phyloP scores from a whole-genome alignment of 73 alveolate genomes.

The Paramecium bursaria region DNA sequence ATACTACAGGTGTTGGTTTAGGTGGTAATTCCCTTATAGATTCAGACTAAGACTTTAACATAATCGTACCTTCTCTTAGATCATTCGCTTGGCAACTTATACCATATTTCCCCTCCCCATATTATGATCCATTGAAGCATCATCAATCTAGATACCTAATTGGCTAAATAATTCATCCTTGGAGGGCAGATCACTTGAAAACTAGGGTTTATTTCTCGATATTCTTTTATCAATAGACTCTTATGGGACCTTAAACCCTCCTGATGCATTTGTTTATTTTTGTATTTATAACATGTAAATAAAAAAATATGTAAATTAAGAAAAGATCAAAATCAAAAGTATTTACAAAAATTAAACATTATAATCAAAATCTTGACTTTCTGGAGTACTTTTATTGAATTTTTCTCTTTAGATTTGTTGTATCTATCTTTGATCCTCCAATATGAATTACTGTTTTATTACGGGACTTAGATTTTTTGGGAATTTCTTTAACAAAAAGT shows the following conservation, averaged over 20 bases:
- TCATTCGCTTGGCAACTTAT: neutral
- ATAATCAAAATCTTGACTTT: too few species aligned
- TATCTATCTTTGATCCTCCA: too few species aligned
- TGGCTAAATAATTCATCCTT: conserved; percentile 35
- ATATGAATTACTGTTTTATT: too few species aligned
- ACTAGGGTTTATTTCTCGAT: neutral
- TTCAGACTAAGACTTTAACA: neutral
- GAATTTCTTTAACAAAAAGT: too few species aligned
- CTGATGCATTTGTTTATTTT: conserved; percentile 43
- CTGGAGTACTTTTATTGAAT: too few species aligned
- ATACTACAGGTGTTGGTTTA: conserved; percentile 16
- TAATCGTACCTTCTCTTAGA: conserved; percentile 14
- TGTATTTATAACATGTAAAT: neutral
- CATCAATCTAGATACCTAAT: conserved; percentile 39
- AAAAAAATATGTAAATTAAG: too few species aligned
- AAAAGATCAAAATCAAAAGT: too few species aligned
- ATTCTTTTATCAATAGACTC: conserved; percentile 19
- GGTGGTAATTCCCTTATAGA: neutral
- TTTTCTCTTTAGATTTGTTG: too few species aligned
- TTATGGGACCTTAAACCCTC: conserved; percentile 44
- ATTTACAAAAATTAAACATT: too few species aligned
- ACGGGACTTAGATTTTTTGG: too few species aligned
- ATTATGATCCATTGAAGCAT: neutral
- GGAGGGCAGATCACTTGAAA: conserved; percentile 18
- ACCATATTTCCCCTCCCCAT: neutral